Evolutionary conservation across 495 filamentous ascomycete genomes (phyloP).

Genomic region (Neurospora cerealis): DNA sequence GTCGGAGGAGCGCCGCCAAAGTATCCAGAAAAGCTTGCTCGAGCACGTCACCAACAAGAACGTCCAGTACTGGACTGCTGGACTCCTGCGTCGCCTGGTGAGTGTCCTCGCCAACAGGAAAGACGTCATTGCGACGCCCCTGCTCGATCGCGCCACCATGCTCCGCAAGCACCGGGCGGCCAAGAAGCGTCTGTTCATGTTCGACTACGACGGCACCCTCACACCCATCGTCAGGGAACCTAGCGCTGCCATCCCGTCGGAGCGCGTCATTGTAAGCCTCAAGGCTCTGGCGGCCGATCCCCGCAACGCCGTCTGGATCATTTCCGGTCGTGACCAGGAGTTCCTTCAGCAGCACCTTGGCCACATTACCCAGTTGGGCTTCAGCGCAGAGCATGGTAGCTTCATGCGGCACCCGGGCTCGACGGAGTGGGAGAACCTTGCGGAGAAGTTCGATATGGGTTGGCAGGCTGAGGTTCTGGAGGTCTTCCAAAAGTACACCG

Average conservation of each 20-base stretch:
- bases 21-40: slow-evolving; percentile 57
- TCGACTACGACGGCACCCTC: slow-evolving; percentile 97
- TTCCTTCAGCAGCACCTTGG: slow-evolving; percentile 84
- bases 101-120: slow-evolving; percentile 68
- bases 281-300: slow-evolving; percentile 69
- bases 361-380: slow-evolving; percentile 70
- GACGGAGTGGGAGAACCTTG: slow-evolving; percentile 75
- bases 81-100: slow-evolving; percentile 64
- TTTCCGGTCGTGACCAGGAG: slow-evolving; percentile 81
- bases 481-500: slow-evolving; percentile 75
- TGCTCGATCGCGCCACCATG: slow-evolving; percentile 61
- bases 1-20: slow-evolving; percentile 48
- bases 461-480: slow-evolving; percentile 79
- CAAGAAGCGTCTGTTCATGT: slow-evolving; percentile 78
- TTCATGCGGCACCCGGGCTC: slow-evolving; percentile 72
- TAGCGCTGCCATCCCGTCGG: slow-evolving; percentile 73
- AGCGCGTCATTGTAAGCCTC: slow-evolving; percentile 67
- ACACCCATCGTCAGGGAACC: slow-evolving; percentile 91
- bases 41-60: slow-evolving; percentile 73
- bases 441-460: slow-evolving; percentile 71
- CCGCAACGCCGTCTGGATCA: slow-evolving; percentile 90
- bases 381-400: slow-evolving; percentile 92
- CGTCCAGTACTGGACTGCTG: slow-evolving; percentile 71
- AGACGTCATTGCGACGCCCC: slow-evolving; percentile 65
- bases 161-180: slow-evolving; percentile 62